A percentile compares a stretch with the other conserved stretches of the same genome.
phyloP scores from a whole-genome alignment of 2,329 filamentous ascomycete genomes.

The Coccinonectria pachysandricola region DNA sequence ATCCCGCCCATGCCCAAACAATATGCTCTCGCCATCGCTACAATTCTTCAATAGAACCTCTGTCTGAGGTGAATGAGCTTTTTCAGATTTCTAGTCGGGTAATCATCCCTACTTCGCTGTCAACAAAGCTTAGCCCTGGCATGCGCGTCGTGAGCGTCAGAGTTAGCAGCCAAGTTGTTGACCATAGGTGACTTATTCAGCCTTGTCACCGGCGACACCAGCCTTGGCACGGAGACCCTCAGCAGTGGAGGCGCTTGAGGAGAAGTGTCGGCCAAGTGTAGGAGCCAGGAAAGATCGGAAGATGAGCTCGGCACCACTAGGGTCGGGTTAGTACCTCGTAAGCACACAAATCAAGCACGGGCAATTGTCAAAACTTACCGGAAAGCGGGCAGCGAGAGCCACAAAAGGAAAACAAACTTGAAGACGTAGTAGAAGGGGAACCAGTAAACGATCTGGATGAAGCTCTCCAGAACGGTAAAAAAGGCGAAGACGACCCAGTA shows the following conservation, averaged over 20 bases:
- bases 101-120: too few relatives aligned
- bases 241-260: constrained; percentile 57
- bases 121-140: constrained; percentile 14
- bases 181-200: constrained; percentile 39
- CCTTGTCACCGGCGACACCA: constrained; percentile 58
- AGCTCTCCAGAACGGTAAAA: constrained; percentile 74
- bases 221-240: constrained; percentile 83
- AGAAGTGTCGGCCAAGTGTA: constrained; percentile 88
- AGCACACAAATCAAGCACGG: too few relatives aligned
- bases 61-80: too few relatives aligned
- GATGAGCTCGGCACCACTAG: constrained; percentile 85
- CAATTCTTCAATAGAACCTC: too few relatives aligned
- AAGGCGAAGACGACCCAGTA: constrained; percentile 85
- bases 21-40: too few relatives aligned
- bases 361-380: constrained; percentile 64
- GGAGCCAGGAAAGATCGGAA: constrained; percentile 95
- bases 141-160: constrained; percentile 7
- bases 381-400: constrained; percentile 94
- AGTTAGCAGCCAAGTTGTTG: constrained; percentile 17
- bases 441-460: constrained; percentile 81
- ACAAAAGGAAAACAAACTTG: constrained; percentile 96
- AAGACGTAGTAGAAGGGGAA: constrained; percentile 99
- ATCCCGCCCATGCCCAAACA: constrained; percentile 6
- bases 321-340: constrained; percentile 9
- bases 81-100: too few relatives aligned